Percentiles rank a stretch among this genome's conserved stretches.
Evolutionary conservation across 129 eudicot species (phyloP).

Genomic region (sunflower (Helianthus annuus)): HanXRQr2.0-SUNRISE NC_035446.2:36667655-36668154

Average conservation of each 20-base stretch:
- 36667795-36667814: conserved; percentile 21
- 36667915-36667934: no score
- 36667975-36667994: no score
- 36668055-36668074: no score
- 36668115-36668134: no score
- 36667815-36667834: conserved; percentile 14
- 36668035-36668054: no score
- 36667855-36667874: neutral
- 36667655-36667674: conserved; percentile 32
- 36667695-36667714: conserved; percentile 40
- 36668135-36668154: no score
- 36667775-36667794: conserved; percentile 12
- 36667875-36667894: conserved; percentile 8
- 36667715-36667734: conserved; percentile 33
- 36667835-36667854: conserved; percentile 10
- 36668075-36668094: no score
- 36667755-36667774: conserved; percentile 6
- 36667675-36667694: conserved; percentile 36
- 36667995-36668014: no score
- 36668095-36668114: no score
- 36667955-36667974: no score
- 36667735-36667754: conserved; percentile 23
- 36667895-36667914: conserved; percentile 3
- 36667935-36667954: no score
- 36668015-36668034: no score